Evolutionary conservation across 345 rosid species (phyloP).

Genomic region (Turnera subulata): DNA sequence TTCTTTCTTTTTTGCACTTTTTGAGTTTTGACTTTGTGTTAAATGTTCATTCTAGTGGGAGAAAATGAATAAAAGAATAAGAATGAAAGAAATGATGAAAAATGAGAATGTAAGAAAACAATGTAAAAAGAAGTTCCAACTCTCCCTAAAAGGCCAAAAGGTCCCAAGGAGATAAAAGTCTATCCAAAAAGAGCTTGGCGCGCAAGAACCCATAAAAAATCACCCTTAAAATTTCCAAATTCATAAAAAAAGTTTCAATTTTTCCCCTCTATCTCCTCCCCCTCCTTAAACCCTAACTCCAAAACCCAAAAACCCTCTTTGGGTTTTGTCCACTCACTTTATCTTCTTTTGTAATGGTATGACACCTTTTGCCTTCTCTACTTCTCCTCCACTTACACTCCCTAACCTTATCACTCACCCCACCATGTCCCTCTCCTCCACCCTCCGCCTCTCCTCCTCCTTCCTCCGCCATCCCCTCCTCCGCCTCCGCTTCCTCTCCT

Average conservation of each 20-base stretch:
- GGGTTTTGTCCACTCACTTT: neutral
- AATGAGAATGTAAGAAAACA: too few relatives aligned
- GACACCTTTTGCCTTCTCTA: slow-evolving; percentile 19
- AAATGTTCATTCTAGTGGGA: too few relatives aligned
- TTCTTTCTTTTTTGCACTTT: too few relatives aligned
- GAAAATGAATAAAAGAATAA: too few relatives aligned
- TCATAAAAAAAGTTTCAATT: too few relatives aligned
- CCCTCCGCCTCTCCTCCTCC: slow-evolving; percentile 50
- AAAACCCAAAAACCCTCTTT: neutral
- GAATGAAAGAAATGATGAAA: too few relatives aligned
- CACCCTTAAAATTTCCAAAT: too few relatives aligned
- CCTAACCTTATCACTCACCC: slow-evolving; percentile 19
- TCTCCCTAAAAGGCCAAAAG: too few relatives aligned
- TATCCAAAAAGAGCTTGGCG: slow-evolving; percentile 1
- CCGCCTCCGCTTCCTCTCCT: slow-evolving; percentile 39
- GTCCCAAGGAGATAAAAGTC: too few relatives aligned
- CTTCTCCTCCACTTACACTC: slow-evolving; percentile 16
- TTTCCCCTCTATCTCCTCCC: neutral
- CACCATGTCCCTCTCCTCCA: slow-evolving; percentile 58
- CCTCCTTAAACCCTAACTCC: neutral
- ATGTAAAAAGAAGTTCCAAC: too few relatives aligned
- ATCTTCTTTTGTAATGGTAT: slow-evolving; percentile 26
- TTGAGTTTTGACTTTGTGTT: too few relatives aligned
- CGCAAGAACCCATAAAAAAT: neutral
- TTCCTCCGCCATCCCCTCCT: slow-evolving; percentile 28